phyloP scores from a whole-genome alignment of 2,329 filamentous ascomycete species.

The Ambrosiella xylebori region DNA sequence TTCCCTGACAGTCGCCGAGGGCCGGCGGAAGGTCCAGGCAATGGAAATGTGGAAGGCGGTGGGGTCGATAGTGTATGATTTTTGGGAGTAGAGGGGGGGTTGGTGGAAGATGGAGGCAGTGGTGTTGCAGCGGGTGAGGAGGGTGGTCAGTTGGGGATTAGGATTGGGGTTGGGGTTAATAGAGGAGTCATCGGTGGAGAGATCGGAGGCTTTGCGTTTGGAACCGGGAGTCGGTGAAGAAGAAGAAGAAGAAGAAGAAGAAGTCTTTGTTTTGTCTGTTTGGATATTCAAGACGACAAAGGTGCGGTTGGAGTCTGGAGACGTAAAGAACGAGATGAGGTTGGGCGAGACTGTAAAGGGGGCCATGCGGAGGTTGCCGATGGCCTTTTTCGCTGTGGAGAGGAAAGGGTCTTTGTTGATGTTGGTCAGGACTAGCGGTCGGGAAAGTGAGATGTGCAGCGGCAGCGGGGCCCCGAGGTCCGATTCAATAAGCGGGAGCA shows the following conservation, averaged over 20 bases:
- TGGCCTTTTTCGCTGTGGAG: conserved; percentile 18
- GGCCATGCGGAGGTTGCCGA: not conserved
- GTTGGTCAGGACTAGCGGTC: conserved; percentile 58
- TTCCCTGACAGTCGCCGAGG: conserved; percentile 17
- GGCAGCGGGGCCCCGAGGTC: conserved; percentile 64
- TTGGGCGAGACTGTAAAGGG: conserved; percentile 24
- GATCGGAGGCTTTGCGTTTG: conserved; percentile 16
- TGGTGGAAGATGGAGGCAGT: conserved; percentile 44
- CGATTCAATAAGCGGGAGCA: conserved; percentile 52
- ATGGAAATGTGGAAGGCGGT: conserved; percentile 73
- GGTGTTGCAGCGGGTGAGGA: conserved; percentile 52
- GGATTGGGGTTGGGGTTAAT: conserved; percentile 17
- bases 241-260: too few species aligned
- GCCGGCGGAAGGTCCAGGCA: conserved; percentile 56
- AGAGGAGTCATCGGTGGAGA: not conserved
- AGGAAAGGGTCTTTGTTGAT: conserved; percentile 56
- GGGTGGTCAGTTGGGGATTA: conserved; percentile 34
- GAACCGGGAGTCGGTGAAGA: not conserved
- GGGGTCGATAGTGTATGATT: conserved; percentile 14
- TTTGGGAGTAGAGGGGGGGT: conserved; percentile 47
- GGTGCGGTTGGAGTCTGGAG: conserved; percentile 48
- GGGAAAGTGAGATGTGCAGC: conserved; percentile 79
- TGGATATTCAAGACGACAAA: conserved; percentile 65
- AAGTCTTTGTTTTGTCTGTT: not conserved
- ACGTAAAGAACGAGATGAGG: conserved; percentile 32